Evolutionary conservation across 805 yeast species (phyloP), one percentile per base, ranked within the genome.

Genomic region (Lipomyces yamadae): DNA sequence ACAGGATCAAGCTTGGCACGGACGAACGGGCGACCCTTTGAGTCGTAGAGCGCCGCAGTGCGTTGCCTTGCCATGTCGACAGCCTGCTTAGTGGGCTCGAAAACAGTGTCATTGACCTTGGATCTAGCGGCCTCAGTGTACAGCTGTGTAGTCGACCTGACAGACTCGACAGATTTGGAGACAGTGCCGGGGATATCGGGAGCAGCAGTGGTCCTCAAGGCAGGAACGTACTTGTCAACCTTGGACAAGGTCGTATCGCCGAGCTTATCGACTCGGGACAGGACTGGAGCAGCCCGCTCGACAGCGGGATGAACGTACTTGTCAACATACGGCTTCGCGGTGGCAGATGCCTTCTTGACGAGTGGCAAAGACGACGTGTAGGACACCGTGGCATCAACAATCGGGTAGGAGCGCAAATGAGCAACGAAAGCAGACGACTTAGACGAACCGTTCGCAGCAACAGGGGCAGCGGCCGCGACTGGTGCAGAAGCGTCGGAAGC

Each of bases 1-100:
- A 88, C 45, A 3, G 90, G 88, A 76, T 88, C 92, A 30, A 88
- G 73, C 32, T 84, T 82, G n/a, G 88, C 81, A 70, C 91, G 81
- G 50, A 89, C 70, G 60, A 87, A 74, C 53, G 90, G 89, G 73
- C 85, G 86, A 32, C 91, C 91, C 37, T 85, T 79, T 6, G 85
- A 81, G 73, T 87, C 86, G 74, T 84, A 83, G 53, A 86, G 73
- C 39, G 84, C 80, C 58, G 82, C 79, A 73, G 85, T 83, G 74
- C 86, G 84, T 62, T 78, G 78, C 60, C 80, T 80, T 69, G 89
- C 86, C 65, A 83, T 77, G 60, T 80, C 82, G 58, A 77, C 75
- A 18, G 72, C 79, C 33, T 62, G 54, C 70, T 79, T 74, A 34
- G 85, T 78, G 30, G 83, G 81, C 68, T 78, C 78, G 69, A 83